Conservation (phyloP, 2,329 filamentous ascomycete genomes). For the Alternaria novae-zelandiae region DNA sequence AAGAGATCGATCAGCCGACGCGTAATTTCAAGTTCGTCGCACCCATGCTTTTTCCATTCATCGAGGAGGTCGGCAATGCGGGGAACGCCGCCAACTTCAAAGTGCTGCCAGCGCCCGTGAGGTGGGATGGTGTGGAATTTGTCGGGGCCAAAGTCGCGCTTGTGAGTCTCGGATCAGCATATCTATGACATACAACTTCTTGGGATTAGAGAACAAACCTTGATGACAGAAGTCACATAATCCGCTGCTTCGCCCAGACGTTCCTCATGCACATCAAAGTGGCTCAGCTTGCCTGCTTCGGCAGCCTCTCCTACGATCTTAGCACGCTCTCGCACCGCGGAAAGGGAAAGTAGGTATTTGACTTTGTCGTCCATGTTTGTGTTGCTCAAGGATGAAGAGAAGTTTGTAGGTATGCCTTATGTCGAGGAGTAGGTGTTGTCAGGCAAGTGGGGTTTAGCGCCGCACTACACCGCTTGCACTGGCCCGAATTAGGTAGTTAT, state of each 20-base stretch:
- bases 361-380: constrained; percentile 29
- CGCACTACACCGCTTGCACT: background rate
- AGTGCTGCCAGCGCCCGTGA: constrained; percentile 83
- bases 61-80: constrained; percentile 71
- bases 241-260: constrained; percentile 80
- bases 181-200: no score
- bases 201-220: constrained; percentile 60
- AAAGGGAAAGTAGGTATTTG: constrained; percentile 35
- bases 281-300: constrained; percentile 62
- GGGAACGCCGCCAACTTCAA: constrained; percentile 75
- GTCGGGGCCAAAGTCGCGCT: constrained; percentile 72
- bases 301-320: constrained; percentile 34
- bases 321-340: constrained; percentile 36
- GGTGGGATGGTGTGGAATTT: constrained; percentile 62
- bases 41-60: constrained; percentile 59
- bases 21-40: constrained; percentile 74
- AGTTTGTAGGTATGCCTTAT: background rate
- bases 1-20: constrained; percentile 78
- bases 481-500: constrained; percentile 9
- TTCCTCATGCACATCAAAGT: constrained; percentile 84
- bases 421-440: constrained; percentile 10
- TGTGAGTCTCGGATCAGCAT: background rate
- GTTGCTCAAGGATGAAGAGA: background rate
- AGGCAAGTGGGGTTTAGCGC: constrained; percentile 13
- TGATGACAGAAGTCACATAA: constrained; percentile 88